A percentile compares a stretch with the other conserved stretches of the same genome.
These are phyloP conservation scores for Salix dunnii DNA, from an alignment of 345 rosid species.

Conservation along the genomic window DNA sequence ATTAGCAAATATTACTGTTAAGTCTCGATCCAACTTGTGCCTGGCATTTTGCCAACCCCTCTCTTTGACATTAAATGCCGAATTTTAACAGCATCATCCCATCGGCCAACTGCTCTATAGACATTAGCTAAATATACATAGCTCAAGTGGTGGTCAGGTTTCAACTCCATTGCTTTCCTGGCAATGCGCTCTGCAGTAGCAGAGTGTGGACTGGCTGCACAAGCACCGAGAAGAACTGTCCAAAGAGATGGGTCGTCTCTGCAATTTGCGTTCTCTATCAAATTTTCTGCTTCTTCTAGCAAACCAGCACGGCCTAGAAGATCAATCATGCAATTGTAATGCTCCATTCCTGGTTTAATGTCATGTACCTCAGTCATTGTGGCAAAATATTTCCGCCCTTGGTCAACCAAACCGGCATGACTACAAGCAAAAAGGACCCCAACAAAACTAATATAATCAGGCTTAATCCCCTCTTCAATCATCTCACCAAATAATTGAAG, in stretches of 20 bases:
- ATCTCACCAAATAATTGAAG: conserved; percentile 55
- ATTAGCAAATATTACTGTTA: not conserved
- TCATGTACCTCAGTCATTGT: conserved; percentile 47
- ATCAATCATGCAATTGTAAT: conserved; percentile 86
- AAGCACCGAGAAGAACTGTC: conserved; percentile 89
- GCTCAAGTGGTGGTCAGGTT: conserved; percentile 69
- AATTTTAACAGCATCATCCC: conserved; percentile 70
- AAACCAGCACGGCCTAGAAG: conserved; percentile 87
- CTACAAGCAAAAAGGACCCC: conserved; percentile 87
- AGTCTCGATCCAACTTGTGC: conserved; percentile 51
- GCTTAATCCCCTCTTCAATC: conserved; percentile 51
- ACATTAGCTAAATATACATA: conserved; percentile 74
- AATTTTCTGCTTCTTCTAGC: conserved; percentile 70
- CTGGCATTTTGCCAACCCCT: conserved; percentile 60
- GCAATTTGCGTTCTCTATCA: conserved; percentile 61
- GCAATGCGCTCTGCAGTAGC: conserved; percentile 71
- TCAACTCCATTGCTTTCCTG: conserved; percentile 59
- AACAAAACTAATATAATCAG: conserved; percentile 72
- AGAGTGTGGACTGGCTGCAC: conserved; percentile 46
- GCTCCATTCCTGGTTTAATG: conserved; percentile 73
- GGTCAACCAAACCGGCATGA: conserved; percentile 67
- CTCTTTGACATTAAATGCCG: conserved; percentile 63
- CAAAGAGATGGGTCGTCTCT: conserved; percentile 69
- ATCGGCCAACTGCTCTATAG: conserved; percentile 64
- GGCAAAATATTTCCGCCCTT: conserved; percentile 54